Evolutionary conservation across 2,329 filamentous ascomycete genomes (phyloP), one percentile per base, ranked within the genome.

Genomic region (Sarocladium brachiariae): DNA sequence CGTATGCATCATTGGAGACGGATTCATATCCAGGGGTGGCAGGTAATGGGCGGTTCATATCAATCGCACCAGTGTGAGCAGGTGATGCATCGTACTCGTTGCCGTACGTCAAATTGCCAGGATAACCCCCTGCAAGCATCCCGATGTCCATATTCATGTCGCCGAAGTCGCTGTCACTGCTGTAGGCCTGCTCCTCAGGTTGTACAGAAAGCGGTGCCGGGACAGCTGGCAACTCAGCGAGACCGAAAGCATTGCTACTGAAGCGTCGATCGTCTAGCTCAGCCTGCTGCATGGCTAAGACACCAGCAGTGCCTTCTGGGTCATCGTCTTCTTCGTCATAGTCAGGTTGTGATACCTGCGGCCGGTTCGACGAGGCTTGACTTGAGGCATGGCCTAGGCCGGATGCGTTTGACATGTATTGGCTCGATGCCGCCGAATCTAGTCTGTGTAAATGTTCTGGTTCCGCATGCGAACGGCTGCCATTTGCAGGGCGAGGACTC

Each of bases 271-370:
- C 81, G 53, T 95, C 87, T 64, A 89, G 80, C 54, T 95, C 89
- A 4, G 89, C 90, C 69, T 91, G 81, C 52, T 83, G 83, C 77
- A 97, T 82, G 57, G 90, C 90, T 62, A 87, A 80, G 49, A 95
- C 71, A 14, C 93, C 92, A 53, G 89, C 89, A 34, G 86, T 84
- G 18, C 87, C 92, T 65, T 96, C 92, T 0, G 87, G 83, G 62
- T 97, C 92, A 61, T 89, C 95, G 47, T 95, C 89, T 50, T 92
- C 86, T 11, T 76, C 76, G 24, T 76, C 71, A 31, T 75, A 37
- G 24, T 45, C 69, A 56, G 35, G 48, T 18, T 41, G 48, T 16
- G 48, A 38, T 13, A n/a, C 25, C 2, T 27, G 19, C 2, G 51
- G 31, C 25, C 51, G 48, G 31, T 38, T 38, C 2, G 49, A 53